These are phyloP conservation scores for Penicillium nordicum DNA, from an alignment of 2,329 filamentous ascomycete species.

Conservation along the genomic window DNA sequence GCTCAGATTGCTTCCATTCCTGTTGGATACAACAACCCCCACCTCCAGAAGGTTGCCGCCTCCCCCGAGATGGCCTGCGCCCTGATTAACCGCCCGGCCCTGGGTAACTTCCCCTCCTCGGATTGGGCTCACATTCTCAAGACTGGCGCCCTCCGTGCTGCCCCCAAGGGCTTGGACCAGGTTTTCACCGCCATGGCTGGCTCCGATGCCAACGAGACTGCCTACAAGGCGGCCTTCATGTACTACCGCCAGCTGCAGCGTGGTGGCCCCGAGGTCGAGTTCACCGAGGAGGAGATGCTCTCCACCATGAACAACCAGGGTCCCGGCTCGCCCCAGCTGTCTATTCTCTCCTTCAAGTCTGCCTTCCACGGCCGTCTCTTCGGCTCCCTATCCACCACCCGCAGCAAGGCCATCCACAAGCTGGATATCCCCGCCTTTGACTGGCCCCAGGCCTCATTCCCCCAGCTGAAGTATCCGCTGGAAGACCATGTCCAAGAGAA, in stretches of 20 bases:
- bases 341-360: conserved; percentile 83
- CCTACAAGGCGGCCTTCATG: conserved; percentile 96
- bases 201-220: conserved; percentile 89
- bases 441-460: conserved; percentile 90
- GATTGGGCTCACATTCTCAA: conserved; percentile 80
- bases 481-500: conserved; percentile 78
- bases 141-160: conserved; percentile 70
- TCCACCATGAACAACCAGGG: conserved; percentile 77
- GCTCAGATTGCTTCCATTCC: conserved; percentile 92
- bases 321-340: conserved; percentile 74
- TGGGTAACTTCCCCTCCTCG: conserved; percentile 84
- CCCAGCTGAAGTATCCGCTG: conserved; percentile 79
- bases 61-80: conserved; percentile 75
- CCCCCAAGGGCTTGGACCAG: conserved; percentile 67
- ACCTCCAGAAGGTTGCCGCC: conserved; percentile 65
- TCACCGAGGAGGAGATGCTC: conserved; percentile 66
- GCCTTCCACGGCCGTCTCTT: conserved; percentile 90
- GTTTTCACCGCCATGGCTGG: conserved; percentile 88
- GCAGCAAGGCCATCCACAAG: conserved; percentile 92
- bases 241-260: conserved; percentile 78
- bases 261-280: conserved; percentile 60
- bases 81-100: conserved; percentile 82
- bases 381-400: conserved; percentile 80
- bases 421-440: conserved; percentile 91
- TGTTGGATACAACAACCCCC: conserved; percentile 86